Evolutionary conservation across 1,284 basidiomycete species (phyloP).

Genomic region (Neotropicomus parvogracilis): DNA sequence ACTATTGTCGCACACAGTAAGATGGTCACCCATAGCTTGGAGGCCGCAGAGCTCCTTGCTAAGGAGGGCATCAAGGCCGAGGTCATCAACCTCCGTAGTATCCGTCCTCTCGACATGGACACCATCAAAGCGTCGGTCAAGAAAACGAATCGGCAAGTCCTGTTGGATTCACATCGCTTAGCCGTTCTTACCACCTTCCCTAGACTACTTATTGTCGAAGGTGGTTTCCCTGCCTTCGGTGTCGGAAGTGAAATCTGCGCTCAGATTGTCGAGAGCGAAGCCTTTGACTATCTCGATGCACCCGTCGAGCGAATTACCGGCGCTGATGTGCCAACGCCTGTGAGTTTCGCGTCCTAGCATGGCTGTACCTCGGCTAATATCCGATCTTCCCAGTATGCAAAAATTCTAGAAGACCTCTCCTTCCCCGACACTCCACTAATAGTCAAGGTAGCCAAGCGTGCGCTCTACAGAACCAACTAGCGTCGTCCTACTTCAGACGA

Average conservation of each 20-base stretch:
- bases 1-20: conserved; percentile 97
- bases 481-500: conserved; percentile 13
- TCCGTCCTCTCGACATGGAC: conserved; percentile 95
- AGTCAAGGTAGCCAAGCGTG: conserved; percentile 88
- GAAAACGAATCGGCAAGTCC: conserved; percentile 87
- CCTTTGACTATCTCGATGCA: conserved; percentile 96
- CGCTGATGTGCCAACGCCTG: conserved; percentile 94
- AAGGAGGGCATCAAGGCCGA: conserved; percentile 98
- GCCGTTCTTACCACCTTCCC: conserved; percentile 12
- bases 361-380: conserved; percentile 1
- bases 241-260: conserved; percentile 98
- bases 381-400: conserved; percentile 66
- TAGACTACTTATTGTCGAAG: conserved; percentile 91
- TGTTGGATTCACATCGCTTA: background rate
- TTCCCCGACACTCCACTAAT: conserved; percentile 91
- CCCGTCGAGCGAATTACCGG: conserved; percentile 97
- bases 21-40: conserved; percentile 90
- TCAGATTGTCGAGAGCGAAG: conserved; percentile 93
- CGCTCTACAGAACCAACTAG: conserved; percentile 83
- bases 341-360: conserved; percentile 48
- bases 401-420: conserved; percentile 81
- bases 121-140: conserved; percentile 95
- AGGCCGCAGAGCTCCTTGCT: conserved; percentile 89
- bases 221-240: conserved; percentile 98
- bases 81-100: conserved; percentile 95